Evolutionary conservation across 768 basidiomycete species (phyloP).

Genomic region (Russula sp.): DNA sequence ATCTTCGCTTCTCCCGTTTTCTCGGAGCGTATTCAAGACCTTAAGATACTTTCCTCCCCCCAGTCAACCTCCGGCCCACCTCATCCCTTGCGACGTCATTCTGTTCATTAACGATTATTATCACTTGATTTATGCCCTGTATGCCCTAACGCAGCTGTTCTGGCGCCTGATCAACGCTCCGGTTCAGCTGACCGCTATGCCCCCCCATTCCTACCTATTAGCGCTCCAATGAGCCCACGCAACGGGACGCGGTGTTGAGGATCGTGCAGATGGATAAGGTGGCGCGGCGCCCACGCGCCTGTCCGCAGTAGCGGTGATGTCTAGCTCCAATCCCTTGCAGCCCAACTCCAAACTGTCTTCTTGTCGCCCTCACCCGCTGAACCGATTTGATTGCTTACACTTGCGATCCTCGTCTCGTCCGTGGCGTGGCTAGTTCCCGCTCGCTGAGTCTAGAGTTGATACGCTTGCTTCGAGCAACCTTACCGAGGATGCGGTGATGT

Average conservation of each 20-base stretch:
- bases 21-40: conserved; percentile 26
- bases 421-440: conserved; percentile 23
- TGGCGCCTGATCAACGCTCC: conserved; percentile 44
- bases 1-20: conserved; percentile 35
- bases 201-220: conserved; percentile 24
- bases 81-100: conserved; percentile 19
- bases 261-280: conserved; percentile 9
- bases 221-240: conserved; percentile 13
- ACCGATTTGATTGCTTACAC: conserved; percentile 3
- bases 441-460: conserved; percentile 23
- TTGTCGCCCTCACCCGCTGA: background rate
- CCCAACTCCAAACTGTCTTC: background rate
- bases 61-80: conserved; percentile 13
- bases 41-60: conserved; percentile 18
- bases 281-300: background rate
- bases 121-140: conserved; percentile 25
- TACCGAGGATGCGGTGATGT: conserved; percentile 3
- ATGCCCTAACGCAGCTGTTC: conserved; percentile 21
- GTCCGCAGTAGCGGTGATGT: conserved; percentile 5
- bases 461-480: conserved; percentile 6
- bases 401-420: conserved; percentile 23
- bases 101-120: conserved; percentile 25
- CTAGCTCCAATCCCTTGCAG: conserved; percentile 5
- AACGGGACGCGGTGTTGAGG: conserved; percentile 8
- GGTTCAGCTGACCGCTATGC: conserved; percentile 22